Base-by-base conservation (phyloP, 2,329 filamentous ascomycete species). In the Aspergillus melleus region DNA sequence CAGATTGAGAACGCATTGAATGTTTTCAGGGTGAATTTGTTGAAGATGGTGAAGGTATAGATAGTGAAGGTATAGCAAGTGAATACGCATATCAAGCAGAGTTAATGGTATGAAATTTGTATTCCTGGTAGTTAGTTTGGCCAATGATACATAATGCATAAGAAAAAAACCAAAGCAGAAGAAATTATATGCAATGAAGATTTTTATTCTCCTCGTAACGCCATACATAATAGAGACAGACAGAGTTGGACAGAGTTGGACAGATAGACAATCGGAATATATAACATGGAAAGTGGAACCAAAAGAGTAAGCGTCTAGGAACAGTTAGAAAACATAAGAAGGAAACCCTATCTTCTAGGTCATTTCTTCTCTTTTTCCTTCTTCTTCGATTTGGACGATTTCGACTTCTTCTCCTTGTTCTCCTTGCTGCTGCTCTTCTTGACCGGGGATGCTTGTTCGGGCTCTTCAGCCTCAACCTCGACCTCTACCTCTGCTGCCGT, bases 331-430 rank as follows among this genome's bases (percentile, higher is more conserved):
- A 53, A 59, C 26, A 29, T 29, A 9, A 8, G n/a, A 65, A 47
- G 16, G n/a, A 16, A 50, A 24, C n/a, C n/a, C 12, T 29, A 39
- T 36, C 8, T 6, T 29, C 19, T n/a, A 57, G 42, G 52, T 58
- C 47, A 66, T 24, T 60, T 61, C 57, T 63, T 64, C 49, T 58
- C 58, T 57, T 70, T 68, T 3, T 68, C 61, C 29, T 62, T 63
- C 62, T 68, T 69, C 54, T 68, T 67, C 12, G 64, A 64, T 52
- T 69, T 70, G 22, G 65, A 64, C 9, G 54, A 61, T 47, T 65
- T 60, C 32, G 64, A 57, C 55, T 70, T 70, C 52, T 67, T 67
- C 47, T 64, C 59, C 58, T 70, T 67, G 16, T 67, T 67, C 47
- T 64, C 59, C 58, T 70, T 67, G 16, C 62, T 29, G 58, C 42